Evolutionary conservation across 495 filamentous ascomycete species (phyloP).

Genomic region (Penicillium samsonianum): DNA sequence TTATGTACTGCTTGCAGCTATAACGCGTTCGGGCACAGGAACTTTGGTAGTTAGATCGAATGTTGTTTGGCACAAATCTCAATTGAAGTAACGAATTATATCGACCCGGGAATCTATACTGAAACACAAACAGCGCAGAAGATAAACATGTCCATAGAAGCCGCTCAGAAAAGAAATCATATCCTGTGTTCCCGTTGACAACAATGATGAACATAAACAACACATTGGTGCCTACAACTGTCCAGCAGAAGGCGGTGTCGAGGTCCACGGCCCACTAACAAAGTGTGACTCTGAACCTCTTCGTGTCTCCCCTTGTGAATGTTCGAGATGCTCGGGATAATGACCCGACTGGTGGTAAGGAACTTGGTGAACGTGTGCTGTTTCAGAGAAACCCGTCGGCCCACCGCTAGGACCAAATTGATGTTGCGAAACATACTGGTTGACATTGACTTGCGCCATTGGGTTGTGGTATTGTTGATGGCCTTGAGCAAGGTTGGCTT

Average conservation of each 20-base stretch:
- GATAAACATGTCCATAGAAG: background rate
- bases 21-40: background rate
- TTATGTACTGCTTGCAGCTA: background rate
- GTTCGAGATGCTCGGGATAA: background rate
- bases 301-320: constrained; percentile 6
- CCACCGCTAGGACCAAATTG: background rate
- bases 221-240: background rate
- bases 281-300: constrained; percentile 23
- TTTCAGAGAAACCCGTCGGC: background rate
- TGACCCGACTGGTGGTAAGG: constrained; percentile 3
- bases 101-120: constrained; percentile 9
- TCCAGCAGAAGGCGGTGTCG: constrained; percentile 18
- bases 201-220: background rate
- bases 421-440: constrained; percentile 18
- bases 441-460: constrained; percentile 11
- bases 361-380: constrained; percentile 1
- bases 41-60: background rate
- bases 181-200: background rate
- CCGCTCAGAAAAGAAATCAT: constrained; percentile 5
- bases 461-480: constrained; percentile 20
- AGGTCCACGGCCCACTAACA: constrained; percentile 31
- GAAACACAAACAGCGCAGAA: background rate
- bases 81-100: background rate
- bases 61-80: no score
- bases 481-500: background rate